Base-by-base conservation (phyloP, 2,329 filamentous ascomycete genomes). In the Mycogone perniciosa region DNA sequence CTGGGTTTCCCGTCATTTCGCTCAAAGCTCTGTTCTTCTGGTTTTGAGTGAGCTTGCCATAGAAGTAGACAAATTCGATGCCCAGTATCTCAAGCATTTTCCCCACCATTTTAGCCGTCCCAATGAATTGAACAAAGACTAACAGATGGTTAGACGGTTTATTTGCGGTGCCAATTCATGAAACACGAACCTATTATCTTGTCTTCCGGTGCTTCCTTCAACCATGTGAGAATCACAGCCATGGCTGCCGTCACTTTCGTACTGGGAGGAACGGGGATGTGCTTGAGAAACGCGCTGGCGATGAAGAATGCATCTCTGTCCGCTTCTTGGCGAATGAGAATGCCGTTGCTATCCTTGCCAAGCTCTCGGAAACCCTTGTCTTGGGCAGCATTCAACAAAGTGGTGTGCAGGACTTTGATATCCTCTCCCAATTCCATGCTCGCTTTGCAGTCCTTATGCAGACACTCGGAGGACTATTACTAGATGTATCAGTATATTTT, bases 101-200 rank as follows among this genome's bases (percentile, higher is more conserved):
- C 0, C 50, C 50, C 13, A 52, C 20, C 4, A 48, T 33, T 31
- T 48, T 48, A 2, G 29, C 33, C 4, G 50, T 38, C 9, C 27
- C 39, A 2, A 8, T 51, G 11, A 51, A 51, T 6, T 51, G 48
- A 5, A 30, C 43, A 13, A 51, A 51, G 11, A 51, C 48, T 51
- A 9, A 6, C 2, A 29, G n/a, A 26, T 35, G 7, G 11, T 35
- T 35, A 7, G 11, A 3, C 4, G 4, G 33, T 8, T 35, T 35
- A 2, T 35, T 35, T 10, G 5, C 3, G 20, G 5, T 10, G 33
- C 9, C 8, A 7, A 5, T 30, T 3, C 5, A 29, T 30, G 7
- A 2, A 8, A 1, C 5, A 44, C 63, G 59, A 57, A 70, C 70
- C 58, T 10, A 74, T 67, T 5, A 70, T 69, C 51, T 73, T 73